phyloP scores from a whole-genome alignment of 2,329 filamentous ascomycete species.

The Hymenoscyphus linearis region DNA sequence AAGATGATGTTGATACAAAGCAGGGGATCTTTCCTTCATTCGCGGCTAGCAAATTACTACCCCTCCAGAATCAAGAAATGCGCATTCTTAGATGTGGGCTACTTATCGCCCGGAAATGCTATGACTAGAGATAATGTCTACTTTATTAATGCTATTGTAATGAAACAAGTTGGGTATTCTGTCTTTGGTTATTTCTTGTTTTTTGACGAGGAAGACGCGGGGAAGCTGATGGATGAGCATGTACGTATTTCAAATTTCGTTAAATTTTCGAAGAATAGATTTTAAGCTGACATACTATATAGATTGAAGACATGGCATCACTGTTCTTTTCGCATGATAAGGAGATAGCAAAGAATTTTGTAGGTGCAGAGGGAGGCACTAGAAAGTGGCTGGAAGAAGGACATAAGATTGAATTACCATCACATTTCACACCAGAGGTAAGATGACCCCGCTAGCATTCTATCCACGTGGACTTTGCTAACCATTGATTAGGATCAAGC shows the following conservation, averaged over 20 bases:
- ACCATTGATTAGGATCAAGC: slow-evolving; percentile 9
- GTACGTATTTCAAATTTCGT: slow-evolving; percentile 7
- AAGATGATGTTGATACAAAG: not conserved
- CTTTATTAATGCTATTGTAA: slow-evolving; percentile 12
- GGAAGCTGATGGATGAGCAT: slow-evolving; percentile 15
- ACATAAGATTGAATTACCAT: slow-evolving; percentile 9
- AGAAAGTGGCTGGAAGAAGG: slow-evolving; percentile 15
- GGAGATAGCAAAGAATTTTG: slow-evolving; percentile 17
- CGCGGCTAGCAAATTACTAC: slow-evolving; percentile 17
- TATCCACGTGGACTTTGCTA: not conserved
- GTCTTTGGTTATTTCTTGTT: slow-evolving; percentile 23
- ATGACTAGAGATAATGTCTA: slow-evolving; percentile 12
- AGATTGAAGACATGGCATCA: slow-evolving; percentile 13
- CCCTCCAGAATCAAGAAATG: slow-evolving; percentile 13
- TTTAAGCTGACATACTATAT: not conserved
- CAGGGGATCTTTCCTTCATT: slow-evolving; percentile 20
- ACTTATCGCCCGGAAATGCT: slow-evolving; percentile 9
- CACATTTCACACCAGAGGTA: slow-evolving; percentile 12
- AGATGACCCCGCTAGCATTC: not conserved
- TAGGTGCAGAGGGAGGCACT: slow-evolving; percentile 17
- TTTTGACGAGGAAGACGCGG: slow-evolving; percentile 19
- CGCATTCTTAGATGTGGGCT: slow-evolving; percentile 19
- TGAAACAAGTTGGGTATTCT: slow-evolving; percentile 14
- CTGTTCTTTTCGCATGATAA: slow-evolving; percentile 15
- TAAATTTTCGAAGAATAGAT: not conserved